Base-by-base conservation (phyloP, 305 asterid species). In the Solanum hybrid region DNA sequence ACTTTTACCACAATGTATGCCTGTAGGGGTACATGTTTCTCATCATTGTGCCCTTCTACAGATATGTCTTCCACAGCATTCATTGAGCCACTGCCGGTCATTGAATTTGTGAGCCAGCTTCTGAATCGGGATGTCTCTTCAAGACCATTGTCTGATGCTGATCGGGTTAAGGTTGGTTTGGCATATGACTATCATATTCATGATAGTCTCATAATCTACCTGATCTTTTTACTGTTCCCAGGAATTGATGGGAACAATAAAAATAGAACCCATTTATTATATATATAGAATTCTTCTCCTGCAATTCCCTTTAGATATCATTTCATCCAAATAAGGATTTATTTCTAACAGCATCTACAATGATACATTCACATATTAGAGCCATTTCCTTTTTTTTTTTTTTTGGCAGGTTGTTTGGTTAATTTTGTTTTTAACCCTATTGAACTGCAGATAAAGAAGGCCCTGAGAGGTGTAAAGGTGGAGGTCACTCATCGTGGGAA, bases 31-130 rank as follows among this genome's bases (percentile, higher is more conserved):
- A 31, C 29, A 10, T 24, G 71, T 31, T 83, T 85, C 76, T 85
- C 76, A 85, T 85, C 31, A 51, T 31, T 57, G 46, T 51, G 13
- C 46, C 26, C 42, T 85, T 85, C 39, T 85, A 90, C 98, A 98
- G 99, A 98, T 93, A 98, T 96, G 99, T 98, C 99, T 37, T 97
- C 99, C 42, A 98, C 99, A 28, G 99, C 99, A 34, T 98, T 98
- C 93, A 97, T 98, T 82, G 99, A 97, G 95, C 98, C 99, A 86
- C 98, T 98, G 36, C 97, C 97, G 5, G 98, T 98, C 24, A 95
- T 97, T 84, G 99, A 95, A 8, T 98, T 98, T 89, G 99, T 97
- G 20, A 69, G 94, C 79, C 95, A 96, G 93, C 98, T 98, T 91
- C 96, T 97, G 71, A 95, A 94, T 90, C 93, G 98, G 94, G 99